Evolutionary conservation across 2,329 filamentous ascomycete genomes (phyloP).

Genomic region (Phialocephala subalpina): DNA sequence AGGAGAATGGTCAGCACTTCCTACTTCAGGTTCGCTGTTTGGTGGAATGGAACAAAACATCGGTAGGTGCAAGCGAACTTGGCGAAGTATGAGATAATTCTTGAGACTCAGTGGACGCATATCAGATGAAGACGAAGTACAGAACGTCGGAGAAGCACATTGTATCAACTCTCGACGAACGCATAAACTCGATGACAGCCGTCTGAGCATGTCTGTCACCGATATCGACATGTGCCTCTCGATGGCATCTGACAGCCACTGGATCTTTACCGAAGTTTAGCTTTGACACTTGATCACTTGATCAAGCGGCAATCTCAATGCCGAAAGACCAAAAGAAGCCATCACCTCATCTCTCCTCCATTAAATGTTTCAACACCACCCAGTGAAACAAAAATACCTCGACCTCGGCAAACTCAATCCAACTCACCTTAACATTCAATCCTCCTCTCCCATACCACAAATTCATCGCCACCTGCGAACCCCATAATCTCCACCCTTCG

Average conservation of each 20-base stretch:
- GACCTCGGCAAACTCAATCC: not conserved
- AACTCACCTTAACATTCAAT: constrained; percentile 62
- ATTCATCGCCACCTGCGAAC: constrained; percentile 72
- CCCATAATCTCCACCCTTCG: constrained; percentile 71
- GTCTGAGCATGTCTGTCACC: not conserved
- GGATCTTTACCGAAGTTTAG: not conserved
- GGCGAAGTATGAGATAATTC: not conserved
- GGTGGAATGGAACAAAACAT: not conserved
- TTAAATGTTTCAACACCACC: constrained; percentile 11
- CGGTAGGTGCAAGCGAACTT: no score
- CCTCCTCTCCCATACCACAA: constrained; percentile 73
- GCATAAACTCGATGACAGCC: not conserved
- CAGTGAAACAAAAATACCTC: constrained; percentile 12
- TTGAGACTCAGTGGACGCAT: not conserved
- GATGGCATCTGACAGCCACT: not conserved
- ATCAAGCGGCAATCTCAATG: not conserved
- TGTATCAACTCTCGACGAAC: not conserved
- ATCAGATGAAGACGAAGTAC: constrained; percentile 6
- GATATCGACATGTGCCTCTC: not conserved
- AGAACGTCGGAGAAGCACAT: not conserved
- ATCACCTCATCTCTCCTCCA: constrained; percentile 13
- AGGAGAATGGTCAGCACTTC: constrained; percentile 12
- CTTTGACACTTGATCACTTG: not conserved
- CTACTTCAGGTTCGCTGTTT: not conserved
- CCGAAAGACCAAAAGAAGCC: not conserved